A percentile compares a stretch with the other conserved stretches of the same genome.
Conservation (phyloP, 2,329 filamentous ascomycete species). For the Paradendryphiella salina region DNA sequence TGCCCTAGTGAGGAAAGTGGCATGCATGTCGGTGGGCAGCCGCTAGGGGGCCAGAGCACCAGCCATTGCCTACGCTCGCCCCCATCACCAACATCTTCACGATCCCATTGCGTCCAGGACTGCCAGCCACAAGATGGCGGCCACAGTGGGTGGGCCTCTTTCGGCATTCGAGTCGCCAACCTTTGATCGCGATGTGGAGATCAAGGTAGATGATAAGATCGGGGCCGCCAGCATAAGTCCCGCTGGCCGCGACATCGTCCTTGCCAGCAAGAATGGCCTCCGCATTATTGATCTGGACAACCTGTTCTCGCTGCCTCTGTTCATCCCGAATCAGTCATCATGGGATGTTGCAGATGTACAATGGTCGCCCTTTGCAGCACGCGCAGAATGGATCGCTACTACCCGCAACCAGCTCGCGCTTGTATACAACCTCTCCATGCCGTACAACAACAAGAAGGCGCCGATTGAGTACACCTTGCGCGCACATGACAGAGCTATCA, state of each 20-base stretch:
- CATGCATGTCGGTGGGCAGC: slow-evolving; percentile 2
- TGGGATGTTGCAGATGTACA: slow-evolving; percentile 96
- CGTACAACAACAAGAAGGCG: slow-evolving; percentile 62
- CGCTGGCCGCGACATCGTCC: slow-evolving; percentile 83
- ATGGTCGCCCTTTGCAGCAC: slow-evolving; percentile 89
- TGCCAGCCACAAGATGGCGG: slow-evolving; percentile 23
- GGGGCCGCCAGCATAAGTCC: slow-evolving; percentile 93
- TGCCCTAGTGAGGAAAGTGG: slow-evolving; percentile 1
- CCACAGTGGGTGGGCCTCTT: slow-evolving; percentile 29
- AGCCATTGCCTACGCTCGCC: background rate
- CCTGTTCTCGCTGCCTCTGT: slow-evolving; percentile 81
- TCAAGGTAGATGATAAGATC: slow-evolving; percentile 76
- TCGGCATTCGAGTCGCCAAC: slow-evolving; percentile 81
- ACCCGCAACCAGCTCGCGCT: slow-evolving; percentile 93
- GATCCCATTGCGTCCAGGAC: slow-evolving; percentile 3
- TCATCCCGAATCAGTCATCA: slow-evolving; percentile 82
- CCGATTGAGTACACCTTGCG: slow-evolving; percentile 88
- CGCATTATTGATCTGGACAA: slow-evolving; percentile 92
- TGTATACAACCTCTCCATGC: slow-evolving; percentile 81
- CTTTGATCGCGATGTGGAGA: slow-evolving; percentile 81
- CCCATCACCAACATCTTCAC: slow-evolving; percentile 16
- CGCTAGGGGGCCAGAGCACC: slow-evolving; percentile 3
- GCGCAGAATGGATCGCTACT: slow-evolving; percentile 91
- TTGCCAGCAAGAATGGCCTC: slow-evolving; percentile 82
- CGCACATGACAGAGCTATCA: slow-evolving; percentile 84